Percentiles rank a stretch among this genome's conserved stretches.
These are phyloP conservation scores for Neurospora sp. DNA, from an alignment of 495 filamentous ascomycete species.

Conservation along the genomic window DNA sequence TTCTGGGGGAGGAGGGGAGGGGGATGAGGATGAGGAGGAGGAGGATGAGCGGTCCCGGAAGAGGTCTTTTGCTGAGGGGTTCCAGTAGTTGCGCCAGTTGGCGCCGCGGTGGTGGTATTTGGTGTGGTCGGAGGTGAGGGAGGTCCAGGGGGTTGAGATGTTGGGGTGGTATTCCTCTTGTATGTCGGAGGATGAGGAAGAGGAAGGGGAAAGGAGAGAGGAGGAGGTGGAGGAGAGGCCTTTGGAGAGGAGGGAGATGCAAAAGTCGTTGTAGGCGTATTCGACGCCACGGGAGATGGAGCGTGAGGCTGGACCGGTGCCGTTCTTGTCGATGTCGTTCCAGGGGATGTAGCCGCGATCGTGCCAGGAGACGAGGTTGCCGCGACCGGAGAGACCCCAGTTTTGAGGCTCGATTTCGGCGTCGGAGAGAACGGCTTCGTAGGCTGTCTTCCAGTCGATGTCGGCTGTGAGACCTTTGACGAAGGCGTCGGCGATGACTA, in stretches of 20 bases:
- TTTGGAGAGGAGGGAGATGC: slow-evolving; percentile 43
- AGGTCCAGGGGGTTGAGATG: neutral
- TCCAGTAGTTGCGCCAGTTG: slow-evolving; percentile 49
- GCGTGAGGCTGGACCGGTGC: slow-evolving; percentile 50
- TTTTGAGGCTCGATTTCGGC: slow-evolving; percentile 54
- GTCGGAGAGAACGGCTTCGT: slow-evolving; percentile 59
- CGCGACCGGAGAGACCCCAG: slow-evolving; percentile 57
- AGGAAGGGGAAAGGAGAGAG: too few species aligned
- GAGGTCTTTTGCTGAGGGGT: slow-evolving; percentile 29
- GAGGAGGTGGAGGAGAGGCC: too few species aligned
- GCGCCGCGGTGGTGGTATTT: slow-evolving; percentile 49
- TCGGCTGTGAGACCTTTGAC: slow-evolving; percentile 51
- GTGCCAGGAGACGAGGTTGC: slow-evolving; percentile 53
- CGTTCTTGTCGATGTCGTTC: slow-evolving; percentile 50
- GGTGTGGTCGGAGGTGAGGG: slow-evolving; percentile 27
- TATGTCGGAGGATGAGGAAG: too few species aligned
- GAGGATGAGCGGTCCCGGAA: slow-evolving; percentile 22
- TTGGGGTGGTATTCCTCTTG: neutral
- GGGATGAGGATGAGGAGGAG: too few species aligned
- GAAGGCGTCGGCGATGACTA: slow-evolving; percentile 57
- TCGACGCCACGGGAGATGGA: slow-evolving; percentile 59
- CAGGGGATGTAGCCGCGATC: slow-evolving; percentile 50
- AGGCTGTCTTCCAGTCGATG: slow-evolving; percentile 59
- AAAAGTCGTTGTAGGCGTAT: slow-evolving; percentile 67
- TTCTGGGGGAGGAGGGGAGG: too few species aligned